A percentile compares a stretch with the other conserved stretches of the same genome.
Conservation (phyloP, 768 basidiomycete species). For the Hydnomerulius pinastri region DNA sequence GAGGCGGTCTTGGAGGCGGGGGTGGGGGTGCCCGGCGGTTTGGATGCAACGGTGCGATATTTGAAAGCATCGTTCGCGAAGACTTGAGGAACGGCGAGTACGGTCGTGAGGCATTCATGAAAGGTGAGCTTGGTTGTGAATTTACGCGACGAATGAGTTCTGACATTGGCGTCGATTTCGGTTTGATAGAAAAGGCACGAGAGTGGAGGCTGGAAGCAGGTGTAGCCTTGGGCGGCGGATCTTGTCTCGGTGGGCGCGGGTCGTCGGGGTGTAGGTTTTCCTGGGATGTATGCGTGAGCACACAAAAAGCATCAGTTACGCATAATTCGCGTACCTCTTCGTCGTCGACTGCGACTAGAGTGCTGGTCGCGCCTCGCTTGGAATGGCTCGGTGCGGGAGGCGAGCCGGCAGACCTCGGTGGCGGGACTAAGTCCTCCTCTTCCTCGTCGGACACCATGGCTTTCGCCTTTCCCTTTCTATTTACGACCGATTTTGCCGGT, state of each 20-base stretch:
- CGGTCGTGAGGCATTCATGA: constrained; percentile 27
- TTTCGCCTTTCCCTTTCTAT: constrained; percentile 33
- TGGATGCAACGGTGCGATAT: constrained; percentile 76
- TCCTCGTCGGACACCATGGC: constrained; percentile 27
- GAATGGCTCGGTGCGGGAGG: neutral
- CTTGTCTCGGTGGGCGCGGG: neutral
- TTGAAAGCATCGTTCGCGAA: constrained; percentile 59
- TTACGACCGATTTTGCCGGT: constrained; percentile 7
- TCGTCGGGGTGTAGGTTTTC: constrained; percentile 12
- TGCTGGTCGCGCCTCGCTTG: neutral
- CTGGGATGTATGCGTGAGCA: constrained; percentile 10
- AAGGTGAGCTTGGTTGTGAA: constrained; percentile 63
- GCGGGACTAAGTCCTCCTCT: constrained; percentile 14
- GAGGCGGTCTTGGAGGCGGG: constrained; percentile 67
- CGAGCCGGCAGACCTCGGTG: neutral
- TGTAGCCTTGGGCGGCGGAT: constrained; percentile 5
- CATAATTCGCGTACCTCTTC: constrained; percentile 19
- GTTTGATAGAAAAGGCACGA: constrained; percentile 47
- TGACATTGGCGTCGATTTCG: constrained; percentile 65
- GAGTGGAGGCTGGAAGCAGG: constrained; percentile 10
- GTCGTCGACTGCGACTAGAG: constrained; percentile 2
- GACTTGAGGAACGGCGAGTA: constrained; percentile 71
- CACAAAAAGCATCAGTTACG: neutral
- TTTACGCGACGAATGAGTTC: constrained; percentile 76
- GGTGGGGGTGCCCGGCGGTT: constrained; percentile 76